Conservation (phyloP, 2,329 filamentous ascomycete species). For the Aspergillus piperis region DNA sequence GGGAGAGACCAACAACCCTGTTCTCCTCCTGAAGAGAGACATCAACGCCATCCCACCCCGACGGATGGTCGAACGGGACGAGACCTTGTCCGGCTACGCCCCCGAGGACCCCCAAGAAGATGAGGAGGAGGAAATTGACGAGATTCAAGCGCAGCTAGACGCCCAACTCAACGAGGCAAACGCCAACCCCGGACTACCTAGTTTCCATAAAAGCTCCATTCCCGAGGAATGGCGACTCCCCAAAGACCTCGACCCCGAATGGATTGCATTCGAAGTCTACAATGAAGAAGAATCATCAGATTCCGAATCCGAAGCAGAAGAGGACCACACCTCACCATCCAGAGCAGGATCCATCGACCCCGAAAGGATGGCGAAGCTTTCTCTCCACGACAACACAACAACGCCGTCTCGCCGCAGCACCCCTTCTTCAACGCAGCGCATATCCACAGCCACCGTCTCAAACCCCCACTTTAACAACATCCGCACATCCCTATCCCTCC, state of each 20-base stretch:
- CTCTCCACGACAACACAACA: constrained; percentile 35
- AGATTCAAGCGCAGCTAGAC: constrained; percentile 42
- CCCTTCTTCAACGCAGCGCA: constrained; percentile 26
- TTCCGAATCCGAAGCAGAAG: constrained; percentile 50
- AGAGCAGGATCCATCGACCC: constrained; percentile 42
- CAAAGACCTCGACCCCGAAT: constrained; percentile 78
- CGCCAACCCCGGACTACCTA: constrained; percentile 6
- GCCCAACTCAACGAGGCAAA: constrained; percentile 35
- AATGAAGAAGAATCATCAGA: constrained; percentile 62
- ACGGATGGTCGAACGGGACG: constrained; percentile 56
- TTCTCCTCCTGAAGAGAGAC: constrained; percentile 74
- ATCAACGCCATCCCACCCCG: constrained; percentile 63
- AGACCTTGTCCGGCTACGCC: constrained; percentile 36
- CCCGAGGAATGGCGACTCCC: constrained; percentile 63
- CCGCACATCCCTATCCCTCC: constrained; percentile 71
- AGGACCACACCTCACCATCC: constrained; percentile 23
- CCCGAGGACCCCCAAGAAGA: constrained; percentile 31
- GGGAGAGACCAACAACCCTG: constrained; percentile 69
- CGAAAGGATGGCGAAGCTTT: constrained; percentile 52
- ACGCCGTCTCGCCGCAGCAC: constrained; percentile 23
- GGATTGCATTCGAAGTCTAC: constrained; percentile 88
- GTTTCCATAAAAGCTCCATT: constrained; percentile 34
- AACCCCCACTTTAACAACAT: constrained; percentile 56
- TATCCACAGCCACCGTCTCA: constrained; percentile 36
- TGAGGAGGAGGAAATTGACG: constrained; percentile 42